Conservation (phyloP, 129 eudicot genomes). For the Centella asiatica region DNA sequence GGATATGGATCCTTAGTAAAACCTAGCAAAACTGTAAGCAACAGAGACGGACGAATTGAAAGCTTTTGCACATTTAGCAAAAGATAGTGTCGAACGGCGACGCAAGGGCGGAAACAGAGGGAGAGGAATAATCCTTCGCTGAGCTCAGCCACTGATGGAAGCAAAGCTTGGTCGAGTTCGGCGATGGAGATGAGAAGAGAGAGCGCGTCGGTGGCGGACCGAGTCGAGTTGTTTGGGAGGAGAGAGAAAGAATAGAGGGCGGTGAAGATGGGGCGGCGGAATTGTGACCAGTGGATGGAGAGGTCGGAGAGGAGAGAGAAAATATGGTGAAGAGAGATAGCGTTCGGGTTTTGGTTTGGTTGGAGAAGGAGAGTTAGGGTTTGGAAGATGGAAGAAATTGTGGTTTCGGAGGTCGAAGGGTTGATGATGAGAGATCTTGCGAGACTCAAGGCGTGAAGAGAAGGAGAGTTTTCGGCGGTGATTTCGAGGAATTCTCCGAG, state of each 20-base stretch:
- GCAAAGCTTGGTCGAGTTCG: conserved; percentile 4
- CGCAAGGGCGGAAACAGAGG: conserved; percentile 39
- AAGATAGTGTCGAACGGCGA: conserved; percentile 41
- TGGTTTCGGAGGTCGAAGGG: conserved; percentile 51
- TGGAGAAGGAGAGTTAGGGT: conserved; percentile 26
- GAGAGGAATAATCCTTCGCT: conserved; percentile 37
- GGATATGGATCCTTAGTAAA: conserved; percentile 83
- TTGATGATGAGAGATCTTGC: conserved; percentile 51
- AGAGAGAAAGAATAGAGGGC: conserved; percentile 25
- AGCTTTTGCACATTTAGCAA: conserved; percentile 34
- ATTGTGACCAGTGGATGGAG: conserved; percentile 30
- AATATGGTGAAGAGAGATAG: conserved; percentile 16
- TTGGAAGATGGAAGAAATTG: conserved; percentile 46
- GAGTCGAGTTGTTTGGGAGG: conserved; percentile 30
- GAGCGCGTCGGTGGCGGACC: conserved; percentile 39
- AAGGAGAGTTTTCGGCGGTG: not conserved
- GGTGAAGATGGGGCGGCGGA: conserved; percentile 31
- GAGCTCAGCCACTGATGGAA: not conserved
- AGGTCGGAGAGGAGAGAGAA: conserved; percentile 52
- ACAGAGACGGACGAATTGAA: conserved; percentile 46
- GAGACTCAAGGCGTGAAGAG: conserved; percentile 26
- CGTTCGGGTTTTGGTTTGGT: conserved; percentile 11
- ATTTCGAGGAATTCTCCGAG: conserved; percentile 17
- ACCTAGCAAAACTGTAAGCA: conserved; percentile 63
- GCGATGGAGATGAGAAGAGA: conserved; percentile 26